Conservation (phyloP, 1,139 yeast species). For the Diutina neorugosa region DNA sequence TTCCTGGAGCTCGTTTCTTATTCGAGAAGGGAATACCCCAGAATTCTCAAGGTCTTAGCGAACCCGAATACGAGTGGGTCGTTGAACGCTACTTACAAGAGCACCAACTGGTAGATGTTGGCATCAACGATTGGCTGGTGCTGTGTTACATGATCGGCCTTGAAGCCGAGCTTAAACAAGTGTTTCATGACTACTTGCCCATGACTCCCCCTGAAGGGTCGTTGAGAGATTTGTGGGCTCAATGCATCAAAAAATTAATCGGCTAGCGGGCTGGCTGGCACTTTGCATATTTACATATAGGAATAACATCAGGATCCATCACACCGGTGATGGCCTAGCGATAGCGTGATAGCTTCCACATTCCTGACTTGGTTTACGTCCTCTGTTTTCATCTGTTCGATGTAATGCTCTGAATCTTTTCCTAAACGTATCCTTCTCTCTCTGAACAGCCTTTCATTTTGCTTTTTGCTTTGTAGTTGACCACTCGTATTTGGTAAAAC, state of each 20-base stretch:
- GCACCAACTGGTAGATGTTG: background rate
- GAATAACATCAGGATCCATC: background rate
- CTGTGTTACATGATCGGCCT: conserved; percentile 4
- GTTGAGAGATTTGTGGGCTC: background rate
- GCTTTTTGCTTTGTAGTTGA: no score
- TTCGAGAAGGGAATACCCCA: conserved; percentile 2
- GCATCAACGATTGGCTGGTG: conserved; percentile 2
- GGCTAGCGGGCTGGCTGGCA: conserved; percentile 1
- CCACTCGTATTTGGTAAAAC: no score
- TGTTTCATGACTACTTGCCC: background rate
- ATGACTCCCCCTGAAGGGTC: background rate
- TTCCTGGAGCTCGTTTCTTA: background rate
- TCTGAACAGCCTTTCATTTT: no score
- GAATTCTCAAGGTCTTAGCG: background rate
- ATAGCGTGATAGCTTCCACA: background rate
- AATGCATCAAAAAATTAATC: background rate
- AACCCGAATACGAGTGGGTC: conserved; percentile 2
- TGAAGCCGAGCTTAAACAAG: background rate
- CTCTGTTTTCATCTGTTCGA: background rate
- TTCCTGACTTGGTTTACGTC: background rate
- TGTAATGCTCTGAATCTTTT: no score
- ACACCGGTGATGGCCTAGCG: background rate
- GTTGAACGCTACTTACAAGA: background rate
- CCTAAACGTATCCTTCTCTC: no score
- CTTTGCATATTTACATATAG: background rate